phyloP scores from a whole-genome alignment of 2,329 filamentous ascomycete genomes.

The Nemania sp. region DNA sequence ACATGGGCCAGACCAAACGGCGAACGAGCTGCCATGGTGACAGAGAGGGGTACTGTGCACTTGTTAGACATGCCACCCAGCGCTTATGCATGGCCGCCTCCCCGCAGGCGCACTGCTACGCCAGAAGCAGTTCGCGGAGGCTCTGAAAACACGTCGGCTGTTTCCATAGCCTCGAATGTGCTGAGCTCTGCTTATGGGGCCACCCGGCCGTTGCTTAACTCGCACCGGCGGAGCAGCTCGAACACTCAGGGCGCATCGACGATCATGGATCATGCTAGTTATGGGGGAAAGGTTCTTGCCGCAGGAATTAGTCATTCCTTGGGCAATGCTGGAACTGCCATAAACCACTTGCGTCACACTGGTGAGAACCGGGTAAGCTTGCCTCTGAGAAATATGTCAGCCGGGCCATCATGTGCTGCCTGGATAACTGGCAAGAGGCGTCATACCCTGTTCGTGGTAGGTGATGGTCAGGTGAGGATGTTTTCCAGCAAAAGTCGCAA shows the following conservation, averaged over 20 bases:
- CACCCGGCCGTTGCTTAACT: constrained; percentile 62
- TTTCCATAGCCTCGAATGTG: constrained; percentile 72
- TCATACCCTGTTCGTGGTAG: constrained; percentile 67
- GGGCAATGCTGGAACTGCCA: constrained; percentile 71
- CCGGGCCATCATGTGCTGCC: constrained; percentile 62
- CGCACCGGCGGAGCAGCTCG: constrained; percentile 57
- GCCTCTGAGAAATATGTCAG: constrained; percentile 57
- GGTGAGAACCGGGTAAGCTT: constrained; percentile 76
- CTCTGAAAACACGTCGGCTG: constrained; percentile 58
- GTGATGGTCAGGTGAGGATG: constrained; percentile 67
- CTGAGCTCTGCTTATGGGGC: constrained; percentile 72
- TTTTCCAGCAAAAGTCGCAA: constrained; percentile 64
- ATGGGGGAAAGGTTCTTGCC: constrained; percentile 73
- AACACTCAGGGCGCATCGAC: constrained; percentile 49
- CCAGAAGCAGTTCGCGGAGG: constrained; percentile 52
- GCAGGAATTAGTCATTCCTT: constrained; percentile 76
- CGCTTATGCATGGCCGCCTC: constrained; percentile 86
- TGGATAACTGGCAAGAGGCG: constrained; percentile 68
- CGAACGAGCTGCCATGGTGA: constrained; percentile 85
- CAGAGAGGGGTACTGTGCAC: constrained; percentile 93
- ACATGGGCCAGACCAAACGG: constrained; percentile 83
- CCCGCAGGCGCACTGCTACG: constrained; percentile 54
- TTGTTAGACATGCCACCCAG: constrained; percentile 83
- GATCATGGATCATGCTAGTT: constrained; percentile 65
- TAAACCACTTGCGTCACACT: constrained; percentile 73